Base-by-base conservation (phyloP, 768 basidiomycete species). In the Pleurotus ostreatus region DNA sequence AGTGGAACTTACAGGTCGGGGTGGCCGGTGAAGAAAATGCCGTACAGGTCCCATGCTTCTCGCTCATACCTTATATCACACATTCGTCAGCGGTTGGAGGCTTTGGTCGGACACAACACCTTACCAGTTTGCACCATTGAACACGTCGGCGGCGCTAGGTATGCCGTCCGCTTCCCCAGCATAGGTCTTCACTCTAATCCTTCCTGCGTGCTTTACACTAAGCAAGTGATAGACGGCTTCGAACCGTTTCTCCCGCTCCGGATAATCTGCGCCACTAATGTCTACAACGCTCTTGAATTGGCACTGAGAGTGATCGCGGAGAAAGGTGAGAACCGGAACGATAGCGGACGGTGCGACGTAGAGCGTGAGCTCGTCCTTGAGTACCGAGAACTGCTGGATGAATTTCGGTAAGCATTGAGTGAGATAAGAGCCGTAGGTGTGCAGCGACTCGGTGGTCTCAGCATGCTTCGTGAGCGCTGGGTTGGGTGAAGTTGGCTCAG, bases 31-130 rank as follows among this genome's bases (percentile, higher is more conserved):
- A 99, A 99, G 79, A 94, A 97, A 46, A 99, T 89, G 45, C 97
- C 97, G 67, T 78, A 99, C 71, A 99, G 80, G 74, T 99, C 97
- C 95, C 96, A 99, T 25, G 91, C 87, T 72, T 99, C 97, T 57
- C 97, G 81, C 73, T 99, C 97, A 69, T 97, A 98, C 89, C 89
- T 92, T 57, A 7, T 37, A 12, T 6, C 34, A 11, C 7, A 11
- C 30, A 34, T 34, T 34, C 30, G 8, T 34, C 30, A 34, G 30
- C 8, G 30, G 30, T 11, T 34, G 30, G 30, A 4, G 30, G 11
- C 7, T 8, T 34, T 34, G 30, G 1, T 34, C 8, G 11, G 30
- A 34, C 30, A 34, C 11, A 34, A 34, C 30, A 11, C 30, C 80
- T 46, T 66, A 90, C 97, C 97, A 99, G 66, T 99, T 92, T 5